Percentiles rank a stretch among this genome's conserved stretches.
phyloP scores from a whole-genome alignment of 2,329 filamentous ascomycete genomes.

The Pestalotiopsis sp. region DNA sequence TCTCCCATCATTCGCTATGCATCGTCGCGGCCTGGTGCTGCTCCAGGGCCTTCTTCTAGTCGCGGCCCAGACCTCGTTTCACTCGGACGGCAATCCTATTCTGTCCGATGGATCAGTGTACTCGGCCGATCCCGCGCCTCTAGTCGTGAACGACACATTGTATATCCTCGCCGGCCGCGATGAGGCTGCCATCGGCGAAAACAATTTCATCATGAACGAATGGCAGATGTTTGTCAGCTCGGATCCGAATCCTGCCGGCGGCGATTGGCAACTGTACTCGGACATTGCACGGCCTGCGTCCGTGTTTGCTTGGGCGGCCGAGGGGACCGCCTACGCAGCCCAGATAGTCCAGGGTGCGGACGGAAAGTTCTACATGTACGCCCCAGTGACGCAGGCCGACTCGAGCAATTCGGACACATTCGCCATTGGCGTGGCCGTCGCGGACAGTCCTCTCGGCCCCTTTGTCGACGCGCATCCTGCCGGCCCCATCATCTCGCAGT shows the following conservation, averaged over 20 bases:
- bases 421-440: constrained; percentile 40
- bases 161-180: constrained; percentile 40
- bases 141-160: constrained; percentile 37
- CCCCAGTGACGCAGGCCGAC: constrained; percentile 33
- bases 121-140: constrained; percentile 40
- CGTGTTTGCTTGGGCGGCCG: constrained; percentile 35
- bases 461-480: constrained; percentile 36
- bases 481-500: constrained; percentile 39
- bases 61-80: constrained; percentile 16
- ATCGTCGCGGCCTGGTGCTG: not conserved
- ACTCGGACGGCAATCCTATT: constrained; percentile 38
- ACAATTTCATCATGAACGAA: constrained; percentile 38
- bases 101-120: constrained; percentile 39
- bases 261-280: constrained; percentile 35
- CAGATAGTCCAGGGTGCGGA: constrained; percentile 37
- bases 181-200: constrained; percentile 29
- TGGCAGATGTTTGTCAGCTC: constrained; percentile 37
- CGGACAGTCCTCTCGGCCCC: constrained; percentile 35
- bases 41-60: not conserved
- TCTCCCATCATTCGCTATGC: not conserved
- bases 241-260: constrained; percentile 31
- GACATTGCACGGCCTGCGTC: constrained; percentile 31
- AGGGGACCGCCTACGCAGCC: constrained; percentile 36
- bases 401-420: constrained; percentile 33
- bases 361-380: constrained; percentile 39